Evolutionary conservation across 805 yeast genomes (phyloP), one percentile per base, ranked within the genome.

Genomic region (Ogataea ramenticola): DNA sequence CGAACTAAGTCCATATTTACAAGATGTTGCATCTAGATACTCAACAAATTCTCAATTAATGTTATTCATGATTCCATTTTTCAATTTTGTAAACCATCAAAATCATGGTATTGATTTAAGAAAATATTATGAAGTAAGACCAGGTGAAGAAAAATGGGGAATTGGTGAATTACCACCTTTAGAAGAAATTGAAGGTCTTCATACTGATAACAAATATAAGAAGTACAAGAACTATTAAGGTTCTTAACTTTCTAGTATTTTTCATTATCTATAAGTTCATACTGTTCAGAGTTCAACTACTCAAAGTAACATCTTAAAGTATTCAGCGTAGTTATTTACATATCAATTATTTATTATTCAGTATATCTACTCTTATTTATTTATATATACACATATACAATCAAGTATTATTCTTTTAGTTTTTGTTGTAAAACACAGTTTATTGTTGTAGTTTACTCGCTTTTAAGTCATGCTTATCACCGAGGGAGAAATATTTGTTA

Each of bases 81-180:
- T 87, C 71, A 87, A 87, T 66, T 68, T 84, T 49, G 88, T 80
- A 39, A 67, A 79, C 60, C 96, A 86, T 64, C 88, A 86, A 53
- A 81, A 79, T 67, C 96, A 86, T 63, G 93, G 91, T 22, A 79
- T 85, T 46, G 83, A 81, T 56, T 68, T 82, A 47, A 70, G 71
- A 56, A 79, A 71, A 56, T 82, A 80, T 49, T 72, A 72, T 48
- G 79, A 74, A 58, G 68, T 63, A 42, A 69, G 82, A 56, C 70
- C 74, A 22, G 82, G 82, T 34, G 82, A 77, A 59, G 81, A 75
- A 54, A 64, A 56, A 20, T 77, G 81, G 81, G 76, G 73, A 1
- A 70, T 77, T 49, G 46, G 48, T 14, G 43, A 56, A 6, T 71
- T 75, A 59, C 72, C 74, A 56, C 75, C 79, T 33, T 66, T 66